These are phyloP conservation scores for Vigna reflexopilosa DNA, from an alignment of 306 rosid genomes.

Conservation along the genomic window DNA sequence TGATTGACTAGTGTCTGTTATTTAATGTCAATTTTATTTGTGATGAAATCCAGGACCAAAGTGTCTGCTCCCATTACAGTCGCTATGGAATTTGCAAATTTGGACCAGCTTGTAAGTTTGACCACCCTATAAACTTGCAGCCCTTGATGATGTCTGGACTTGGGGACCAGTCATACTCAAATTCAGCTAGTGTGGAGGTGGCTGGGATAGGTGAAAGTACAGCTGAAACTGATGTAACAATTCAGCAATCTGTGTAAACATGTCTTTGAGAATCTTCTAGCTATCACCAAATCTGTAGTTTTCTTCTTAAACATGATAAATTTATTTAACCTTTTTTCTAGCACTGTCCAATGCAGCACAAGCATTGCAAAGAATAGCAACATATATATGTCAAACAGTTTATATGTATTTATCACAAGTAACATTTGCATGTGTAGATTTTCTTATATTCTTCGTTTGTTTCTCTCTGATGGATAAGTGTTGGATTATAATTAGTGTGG, in stretches of 20 bases:
- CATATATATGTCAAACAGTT: constrained; percentile 45
- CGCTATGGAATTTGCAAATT: constrained; percentile 94
- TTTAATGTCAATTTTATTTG: neutral
- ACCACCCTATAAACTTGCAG: constrained; percentile 60
- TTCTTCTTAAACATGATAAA: constrained; percentile 48
- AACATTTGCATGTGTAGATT: constrained; percentile 40
- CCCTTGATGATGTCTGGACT: constrained; percentile 55
- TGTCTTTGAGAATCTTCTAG: constrained; percentile 44
- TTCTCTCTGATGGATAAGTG: constrained; percentile 9
- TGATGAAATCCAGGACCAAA: constrained; percentile 73
- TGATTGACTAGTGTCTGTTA: constrained; percentile 25
- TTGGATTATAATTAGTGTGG: constrained; percentile 9
- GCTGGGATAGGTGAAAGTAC: constrained; percentile 59
- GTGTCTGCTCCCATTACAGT: constrained; percentile 73
- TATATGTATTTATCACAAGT: constrained; percentile 45
- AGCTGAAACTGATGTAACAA: constrained; percentile 50
- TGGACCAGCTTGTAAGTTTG: constrained; percentile 90
- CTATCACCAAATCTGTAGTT: constrained; percentile 49
- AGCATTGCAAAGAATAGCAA: constrained; percentile 57
- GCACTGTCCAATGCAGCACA: constrained; percentile 49
- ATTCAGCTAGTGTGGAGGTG: constrained; percentile 50
- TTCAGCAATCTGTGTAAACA: constrained; percentile 59
- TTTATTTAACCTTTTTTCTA: constrained; percentile 45
- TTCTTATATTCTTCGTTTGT: constrained; percentile 30
- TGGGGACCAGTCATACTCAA: constrained; percentile 56